Evolutionary conservation across 2,329 filamentous ascomycete species (phyloP).

Genomic region (Bisporella sp.): DNA sequence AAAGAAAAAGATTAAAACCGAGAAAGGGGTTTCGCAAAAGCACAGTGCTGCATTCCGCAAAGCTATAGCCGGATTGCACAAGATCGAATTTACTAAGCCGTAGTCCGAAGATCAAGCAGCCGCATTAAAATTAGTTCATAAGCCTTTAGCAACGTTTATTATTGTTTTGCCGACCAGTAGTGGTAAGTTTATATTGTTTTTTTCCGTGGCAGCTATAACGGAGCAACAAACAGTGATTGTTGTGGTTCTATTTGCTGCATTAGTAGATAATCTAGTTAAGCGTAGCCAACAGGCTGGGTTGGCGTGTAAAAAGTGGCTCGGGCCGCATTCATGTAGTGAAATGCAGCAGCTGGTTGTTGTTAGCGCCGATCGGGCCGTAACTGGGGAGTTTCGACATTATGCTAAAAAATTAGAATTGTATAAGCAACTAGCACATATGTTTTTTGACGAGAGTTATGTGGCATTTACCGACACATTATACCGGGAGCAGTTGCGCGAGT

Average conservation of each 20-base stretch:
- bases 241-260: conserved; percentile 3
- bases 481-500: not conserved
- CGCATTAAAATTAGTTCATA: not conserved
- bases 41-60: not conserved
- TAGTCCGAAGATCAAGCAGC: not conserved
- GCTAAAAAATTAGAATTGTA: conserved; percentile 3
- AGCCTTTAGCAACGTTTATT: not conserved
- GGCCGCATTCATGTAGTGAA: not conserved
- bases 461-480: conserved; percentile 3
- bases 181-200: conserved; percentile 6
- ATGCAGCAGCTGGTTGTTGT: conserved; percentile 1
- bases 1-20: too few species aligned
- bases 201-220: conserved; percentile 6
- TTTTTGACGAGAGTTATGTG: conserved; percentile 6
- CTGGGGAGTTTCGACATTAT: not conserved
- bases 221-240: conserved; percentile 3
- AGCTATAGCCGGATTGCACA: not conserved
- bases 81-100: not conserved
- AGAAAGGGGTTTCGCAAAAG: not conserved
- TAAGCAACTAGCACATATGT: conserved; percentile 1
- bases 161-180: conserved; percentile 5
- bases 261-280: conserved; percentile 1
- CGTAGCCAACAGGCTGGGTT: not conserved
- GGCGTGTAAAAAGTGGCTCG: conserved; percentile 1
- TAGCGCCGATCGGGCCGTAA: conserved; percentile 4